Base-by-base conservation (phyloP, 2,329 filamentous ascomycete species). In the Colletotrichum cuscutae region DNA sequence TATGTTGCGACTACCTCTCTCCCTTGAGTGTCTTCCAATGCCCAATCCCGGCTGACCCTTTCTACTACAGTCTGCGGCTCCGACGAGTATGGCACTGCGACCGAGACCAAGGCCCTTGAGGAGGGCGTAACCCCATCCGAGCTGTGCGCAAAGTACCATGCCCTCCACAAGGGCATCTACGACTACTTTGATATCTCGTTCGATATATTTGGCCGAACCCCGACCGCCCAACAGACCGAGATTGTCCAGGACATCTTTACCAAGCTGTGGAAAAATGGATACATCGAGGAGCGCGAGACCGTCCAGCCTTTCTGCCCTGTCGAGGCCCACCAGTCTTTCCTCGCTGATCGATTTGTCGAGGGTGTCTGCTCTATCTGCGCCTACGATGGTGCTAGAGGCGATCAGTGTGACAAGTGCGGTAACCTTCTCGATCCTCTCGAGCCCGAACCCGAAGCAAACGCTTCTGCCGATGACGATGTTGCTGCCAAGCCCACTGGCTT, bases 161-260 rank as follows among this genome's bases (percentile, higher is more conserved):
- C 91, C 78, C 91, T 97, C 72, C 96, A 98, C 84, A 91, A 95
- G 78, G 94, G 93, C 61, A 93, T 98, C 76, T 98, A 98, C 83
- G 90, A 97, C 82, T 98, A 96, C 95, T 99, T 99, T 85, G 91
- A 95, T 80, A 96, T 98, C 79, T 92, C 90, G 71, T 98, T 98
- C 81, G 96, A 98, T 84, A 92, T 95, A 83, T 99, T 98, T 81
- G 97, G 95, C 75, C 93, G 95, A 72, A 98, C 97, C 5, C 95
- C 95, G 3, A 98, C 96, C 22, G 84, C 90, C 67, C 90, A 97
- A 78, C 97, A 98, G 84, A 98, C 95, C 26, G 90, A 95, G 76
- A 98, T 99, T 78, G 94, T 95, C 11, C 97, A 98, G 84, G 91
- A 94, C 75, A 95, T 98, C 76, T 98, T 98, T 84, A 86, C 87